Evolutionary conservation across 2,329 filamentous ascomycete genomes (phyloP).

Genomic region (Botrytis sinoallii): DNA sequence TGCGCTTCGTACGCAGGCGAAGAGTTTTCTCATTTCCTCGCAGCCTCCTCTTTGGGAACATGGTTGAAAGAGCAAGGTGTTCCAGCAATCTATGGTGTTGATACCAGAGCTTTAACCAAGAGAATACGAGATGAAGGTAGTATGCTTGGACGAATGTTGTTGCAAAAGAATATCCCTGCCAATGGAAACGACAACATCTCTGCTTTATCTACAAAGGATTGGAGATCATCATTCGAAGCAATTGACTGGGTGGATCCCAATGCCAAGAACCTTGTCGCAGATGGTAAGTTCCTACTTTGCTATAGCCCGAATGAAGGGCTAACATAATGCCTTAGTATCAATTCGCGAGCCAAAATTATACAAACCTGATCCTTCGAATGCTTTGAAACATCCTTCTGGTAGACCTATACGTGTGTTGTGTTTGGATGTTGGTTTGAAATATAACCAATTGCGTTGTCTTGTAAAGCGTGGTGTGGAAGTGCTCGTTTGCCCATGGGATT

Average conservation of each 20-base stretch:
- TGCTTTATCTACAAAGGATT: slow-evolving; percentile 41
- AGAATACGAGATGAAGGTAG: slow-evolving; percentile 90
- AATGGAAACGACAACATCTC: slow-evolving; percentile 45
- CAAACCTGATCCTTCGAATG: slow-evolving; percentile 66
- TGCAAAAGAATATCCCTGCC: slow-evolving; percentile 56
- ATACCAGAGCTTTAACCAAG: slow-evolving; percentile 92
- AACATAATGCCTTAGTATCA: slow-evolving; percentile 64
- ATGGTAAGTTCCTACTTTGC: slow-evolving; percentile 64
- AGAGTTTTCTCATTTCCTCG: slow-evolving; percentile 92
- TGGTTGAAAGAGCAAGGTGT: slow-evolving; percentile 97
- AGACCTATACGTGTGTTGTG: slow-evolving; percentile 84
- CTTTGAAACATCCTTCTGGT: slow-evolving; percentile 83
- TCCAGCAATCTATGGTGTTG: slow-evolving; percentile 91
- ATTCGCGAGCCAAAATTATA: slow-evolving; percentile 84
- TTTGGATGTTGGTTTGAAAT: slow-evolving; percentile 96
- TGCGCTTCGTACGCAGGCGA: slow-evolving; percentile 90
- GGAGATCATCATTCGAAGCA: slow-evolving; percentile 64
- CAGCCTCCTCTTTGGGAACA: slow-evolving; percentile 81
- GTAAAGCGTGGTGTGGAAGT: slow-evolving; percentile 90
- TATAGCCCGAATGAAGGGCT: slow-evolving; percentile 39
- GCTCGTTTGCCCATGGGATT: slow-evolving; percentile 92
- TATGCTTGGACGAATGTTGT: slow-evolving; percentile 88
- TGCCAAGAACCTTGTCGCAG: slow-evolving; percentile 83
- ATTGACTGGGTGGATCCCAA: slow-evolving; percentile 93
- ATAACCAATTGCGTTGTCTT: slow-evolving; percentile 94